These are phyloP conservation scores for Suillus hirtellus DNA, from an alignment of 768 basidiomycete species.

Conservation along the genomic window DNA sequence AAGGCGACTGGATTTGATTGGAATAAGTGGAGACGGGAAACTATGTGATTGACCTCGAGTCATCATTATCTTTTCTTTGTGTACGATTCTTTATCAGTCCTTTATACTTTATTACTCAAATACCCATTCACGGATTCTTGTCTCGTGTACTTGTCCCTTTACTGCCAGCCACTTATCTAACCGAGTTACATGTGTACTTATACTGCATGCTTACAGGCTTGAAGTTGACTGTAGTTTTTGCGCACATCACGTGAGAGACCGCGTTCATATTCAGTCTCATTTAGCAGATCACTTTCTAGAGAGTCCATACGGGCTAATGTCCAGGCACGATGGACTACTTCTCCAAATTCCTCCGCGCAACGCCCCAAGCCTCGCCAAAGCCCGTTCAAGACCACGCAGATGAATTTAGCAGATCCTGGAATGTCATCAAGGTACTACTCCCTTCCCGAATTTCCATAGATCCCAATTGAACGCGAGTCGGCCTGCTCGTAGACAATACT, in stretches of 20 bases:
- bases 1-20: slow-evolving; percentile 6
- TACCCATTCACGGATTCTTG: neutral
- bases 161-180: neutral
- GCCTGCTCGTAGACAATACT: slow-evolving; percentile 64
- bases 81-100: neutral
- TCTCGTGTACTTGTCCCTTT: neutral
- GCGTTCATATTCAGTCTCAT: neutral
- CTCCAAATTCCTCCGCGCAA: slow-evolving; percentile 67
- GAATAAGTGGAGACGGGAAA: slow-evolving; percentile 4
- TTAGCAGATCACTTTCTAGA: neutral
- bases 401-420: slow-evolving; percentile 80
- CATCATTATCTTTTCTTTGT: neutral
- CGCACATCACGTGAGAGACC: slow-evolving; percentile 8
- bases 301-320: slow-evolving; percentile 5
- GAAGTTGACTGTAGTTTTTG: too few relatives aligned
- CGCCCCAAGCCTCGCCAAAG: slow-evolving; percentile 47
- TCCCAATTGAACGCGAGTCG: slow-evolving; percentile 13
- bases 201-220: neutral
- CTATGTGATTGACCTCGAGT: neutral
- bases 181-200: neutral
- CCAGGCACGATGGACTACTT: slow-evolving; percentile 72
- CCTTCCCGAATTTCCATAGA: slow-evolving; percentile 2
- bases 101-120: neutral
- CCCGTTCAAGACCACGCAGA: slow-evolving; percentile 61
- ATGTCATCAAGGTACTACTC: slow-evolving; percentile 58